These are phyloP conservation scores for Moesziomyces antarcticus DNA, from an alignment of 1,284 basidiomycete genomes.

Conservation along the genomic window DNA sequence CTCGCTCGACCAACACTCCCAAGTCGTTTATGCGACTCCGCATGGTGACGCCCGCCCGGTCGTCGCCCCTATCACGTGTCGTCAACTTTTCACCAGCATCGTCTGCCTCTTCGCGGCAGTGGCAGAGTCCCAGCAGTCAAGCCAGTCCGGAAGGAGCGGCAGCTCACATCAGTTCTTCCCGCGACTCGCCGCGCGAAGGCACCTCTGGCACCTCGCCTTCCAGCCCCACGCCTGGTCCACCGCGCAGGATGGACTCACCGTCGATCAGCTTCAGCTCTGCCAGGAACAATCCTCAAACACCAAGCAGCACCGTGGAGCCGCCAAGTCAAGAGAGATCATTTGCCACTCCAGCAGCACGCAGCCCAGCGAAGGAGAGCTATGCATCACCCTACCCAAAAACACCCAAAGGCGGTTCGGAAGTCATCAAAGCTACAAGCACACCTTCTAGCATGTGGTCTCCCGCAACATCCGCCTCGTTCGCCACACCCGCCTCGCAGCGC, in stretches of 20 bases:
- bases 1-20: conserved; percentile 9
- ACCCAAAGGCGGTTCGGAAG: background rate
- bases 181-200: no score
- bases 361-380: no score
- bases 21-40: conserved; percentile 25
- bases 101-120: conserved; percentile 4
- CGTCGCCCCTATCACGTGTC: conserved; percentile 30
- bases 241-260: no score
- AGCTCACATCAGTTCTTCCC: background rate
- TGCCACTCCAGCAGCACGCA: no score
- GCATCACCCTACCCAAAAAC: no score
- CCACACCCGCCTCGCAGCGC: conserved; percentile 18
- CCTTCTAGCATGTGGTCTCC: conserved; percentile 25
- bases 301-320: background rate
- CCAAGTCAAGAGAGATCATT: no score
- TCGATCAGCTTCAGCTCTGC: no score
- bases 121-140: conserved; percentile 26
- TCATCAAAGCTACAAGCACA: background rate
- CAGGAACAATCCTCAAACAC: conserved; percentile 6
- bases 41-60: conserved; percentile 22
- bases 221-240: no score
- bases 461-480: conserved; percentile 20
- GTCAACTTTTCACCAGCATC: conserved; percentile 34
- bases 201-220: no score
- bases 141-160: background rate